Evolutionary conservation across 768 basidiomycete genomes (phyloP), one percentile per base, ranked within the genome.

Genomic region (Leccinum variicolor): DNA sequence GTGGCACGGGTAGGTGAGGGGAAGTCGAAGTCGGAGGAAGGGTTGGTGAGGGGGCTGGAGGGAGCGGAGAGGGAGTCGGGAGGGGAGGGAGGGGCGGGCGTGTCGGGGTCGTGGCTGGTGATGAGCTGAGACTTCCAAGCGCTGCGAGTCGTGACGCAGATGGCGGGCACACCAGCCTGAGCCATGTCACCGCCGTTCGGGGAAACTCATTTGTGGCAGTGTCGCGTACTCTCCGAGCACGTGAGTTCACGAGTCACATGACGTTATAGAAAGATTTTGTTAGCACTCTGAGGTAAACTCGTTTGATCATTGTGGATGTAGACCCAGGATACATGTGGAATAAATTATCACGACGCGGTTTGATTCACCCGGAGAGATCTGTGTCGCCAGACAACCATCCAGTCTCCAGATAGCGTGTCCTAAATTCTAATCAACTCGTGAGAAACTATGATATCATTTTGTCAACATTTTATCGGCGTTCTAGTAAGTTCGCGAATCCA

Each of bases 61-160:
- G 57, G 50, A 0, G 41, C 9, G 10, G 68, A 63, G 41, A 61
- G 10, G 14, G 62, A 56, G 33, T 56, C 69, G 57, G 69, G 60
- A 0, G 72, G 62, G 3, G 65, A 60, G 2, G n/a, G n/a, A 4
- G 41, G 19, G 41, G 63, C 6, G 50, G 62, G 59, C 9, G 64
- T 57, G 34, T 26, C 48, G 11, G 59, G 43, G 11, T 56, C 49
- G 55, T 55, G 56, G 26, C 14, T 29, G 17, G 29, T 23, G 19
- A 53, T 54, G 23, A 66, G 52, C 25, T 72, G 70, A 0, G 50
- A 45, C 51, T 59, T 72, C 70, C 70, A 72, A 0, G 70, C 70
- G 8, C 60, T 66, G 17, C 70, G 63, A 9, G 70, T 72, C 1
- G 70, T 72, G 0, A 72, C 70, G 49, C 61, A 72, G 9, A 67